Conservation (phyloP, 2,329 filamentous ascomycete species). For the Claviceps purpurea region DNA sequence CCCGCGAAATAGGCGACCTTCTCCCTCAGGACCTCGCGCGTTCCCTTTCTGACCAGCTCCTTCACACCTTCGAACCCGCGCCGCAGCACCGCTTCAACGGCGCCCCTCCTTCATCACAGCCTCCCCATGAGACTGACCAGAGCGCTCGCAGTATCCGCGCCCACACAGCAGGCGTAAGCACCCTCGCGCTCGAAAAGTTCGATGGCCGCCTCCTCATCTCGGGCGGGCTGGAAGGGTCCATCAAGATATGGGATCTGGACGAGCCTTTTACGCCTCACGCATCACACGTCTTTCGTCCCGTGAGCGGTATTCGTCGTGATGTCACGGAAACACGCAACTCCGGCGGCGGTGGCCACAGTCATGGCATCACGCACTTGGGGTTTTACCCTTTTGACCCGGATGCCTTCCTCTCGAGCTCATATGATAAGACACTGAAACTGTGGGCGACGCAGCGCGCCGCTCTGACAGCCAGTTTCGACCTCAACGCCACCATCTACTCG, state of each 20-base stretch:
- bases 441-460: constrained; percentile 53
- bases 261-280: constrained; percentile 30
- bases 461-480: constrained; percentile 52
- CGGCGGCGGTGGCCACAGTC: constrained; percentile 37
- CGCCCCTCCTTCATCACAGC: constrained; percentile 9
- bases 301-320: constrained; percentile 35
- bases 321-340: neutral
- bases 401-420: constrained; percentile 65
- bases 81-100: constrained; percentile 60
- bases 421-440: constrained; percentile 63
- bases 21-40: constrained; percentile 50
- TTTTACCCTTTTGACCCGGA: constrained; percentile 70
- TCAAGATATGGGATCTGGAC: constrained; percentile 82
- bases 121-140: constrained; percentile 12
- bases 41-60: constrained; percentile 49
- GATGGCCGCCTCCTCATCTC: constrained; percentile 68
- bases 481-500: constrained; percentile 57
- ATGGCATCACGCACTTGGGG: constrained; percentile 61
- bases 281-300: constrained; percentile 39
- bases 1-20: constrained; percentile 59
- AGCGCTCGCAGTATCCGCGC: constrained; percentile 38
- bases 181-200: constrained; percentile 67
- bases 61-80: constrained; percentile 55
- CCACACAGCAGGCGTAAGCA: constrained; percentile 67
- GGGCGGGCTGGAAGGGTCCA: constrained; percentile 70